Evolutionary conservation across 169 alveolate genomes (phyloP), one percentile per base, ranked within the genome.

Genomic region (Plasmodium berghei): DNA sequence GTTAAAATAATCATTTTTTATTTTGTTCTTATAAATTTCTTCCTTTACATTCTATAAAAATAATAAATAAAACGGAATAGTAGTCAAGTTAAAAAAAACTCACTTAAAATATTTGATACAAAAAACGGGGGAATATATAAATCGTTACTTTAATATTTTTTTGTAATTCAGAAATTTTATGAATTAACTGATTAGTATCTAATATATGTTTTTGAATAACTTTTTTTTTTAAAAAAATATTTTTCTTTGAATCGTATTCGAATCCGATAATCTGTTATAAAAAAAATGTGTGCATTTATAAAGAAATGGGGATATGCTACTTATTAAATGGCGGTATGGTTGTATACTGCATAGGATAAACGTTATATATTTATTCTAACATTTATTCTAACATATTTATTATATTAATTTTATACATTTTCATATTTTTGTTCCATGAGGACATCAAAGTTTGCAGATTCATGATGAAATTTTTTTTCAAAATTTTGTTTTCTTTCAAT

Each of bases 361-460:
- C 55, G 10, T 46, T 8, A 46, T 46, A 46, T 10, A 46, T 46
- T 8, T 46, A 10, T 46, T 10, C 55, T 10, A 8, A 10, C 10
- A 14, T 48, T 48, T 48, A 14, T 48, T 48, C 59, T 52, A 6
- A 4, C 9, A 52, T 8, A 14, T 52, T 16, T 52, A 52, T 52
- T 14, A 8, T 55, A 8, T 55, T 26, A 52, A 52, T 16, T 72
- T 28, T 52, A 24, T 77, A 77, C 89, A 46, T 77, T 63, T 77
- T 77, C 89, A 62, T 77, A 52, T 64, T 62, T 77, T 45, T 77
- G 89, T 58, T 77, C 89, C 9, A 77, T 52, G 14, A 77, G 52
- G 62, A 77, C 77, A 22, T 77, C 89, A 24, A 77, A 77, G 45
- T 77, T 77, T 40, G 42, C 40, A 45, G 77, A 77, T 45, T 77